Percentiles rank a stretch among this genome's conserved stretches.
phyloP scores from a whole-genome alignment of 129 eudicot genomes.

The Helichrysum umbraculigerum region DNA sequence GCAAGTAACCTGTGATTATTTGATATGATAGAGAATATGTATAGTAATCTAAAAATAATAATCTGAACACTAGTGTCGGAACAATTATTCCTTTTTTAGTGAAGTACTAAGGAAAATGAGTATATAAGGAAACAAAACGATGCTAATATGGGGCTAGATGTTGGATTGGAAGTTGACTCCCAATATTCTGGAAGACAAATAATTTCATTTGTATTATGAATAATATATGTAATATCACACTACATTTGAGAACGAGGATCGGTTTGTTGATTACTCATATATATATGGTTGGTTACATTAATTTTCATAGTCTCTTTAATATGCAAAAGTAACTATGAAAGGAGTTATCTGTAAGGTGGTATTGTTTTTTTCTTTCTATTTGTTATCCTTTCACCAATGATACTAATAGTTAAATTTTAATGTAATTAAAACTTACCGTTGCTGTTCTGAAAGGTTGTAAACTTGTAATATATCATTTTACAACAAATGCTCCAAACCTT shows the following conservation, averaged over 20 bases:
- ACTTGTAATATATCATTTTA: background rate
- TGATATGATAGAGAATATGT: constrained; percentile 4
- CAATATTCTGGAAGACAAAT: background rate
- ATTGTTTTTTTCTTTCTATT: background rate
- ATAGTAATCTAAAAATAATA: background rate
- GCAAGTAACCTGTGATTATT: background rate
- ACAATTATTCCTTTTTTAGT: background rate
- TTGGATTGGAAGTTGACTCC: background rate
- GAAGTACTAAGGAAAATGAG: background rate
- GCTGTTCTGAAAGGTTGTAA: constrained; percentile 4
- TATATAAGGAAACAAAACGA: background rate
- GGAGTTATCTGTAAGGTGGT: background rate
- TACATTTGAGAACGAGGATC: background rate
- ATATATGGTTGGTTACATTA: background rate
- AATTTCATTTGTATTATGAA: background rate
- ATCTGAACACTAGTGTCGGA: background rate
- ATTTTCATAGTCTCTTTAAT: background rate
- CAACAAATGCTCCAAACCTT: background rate
- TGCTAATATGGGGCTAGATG: constrained; percentile 12
- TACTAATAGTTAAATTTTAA: background rate
- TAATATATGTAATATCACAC: background rate
- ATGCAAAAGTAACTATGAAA: constrained; percentile 11
- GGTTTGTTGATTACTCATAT: constrained; percentile 17
- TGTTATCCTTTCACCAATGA: background rate
- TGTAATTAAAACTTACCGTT: background rate